Evolutionary conservation across 2,329 filamentous ascomycete species (phyloP).

Genomic region (Eutypella sp.): DNA sequence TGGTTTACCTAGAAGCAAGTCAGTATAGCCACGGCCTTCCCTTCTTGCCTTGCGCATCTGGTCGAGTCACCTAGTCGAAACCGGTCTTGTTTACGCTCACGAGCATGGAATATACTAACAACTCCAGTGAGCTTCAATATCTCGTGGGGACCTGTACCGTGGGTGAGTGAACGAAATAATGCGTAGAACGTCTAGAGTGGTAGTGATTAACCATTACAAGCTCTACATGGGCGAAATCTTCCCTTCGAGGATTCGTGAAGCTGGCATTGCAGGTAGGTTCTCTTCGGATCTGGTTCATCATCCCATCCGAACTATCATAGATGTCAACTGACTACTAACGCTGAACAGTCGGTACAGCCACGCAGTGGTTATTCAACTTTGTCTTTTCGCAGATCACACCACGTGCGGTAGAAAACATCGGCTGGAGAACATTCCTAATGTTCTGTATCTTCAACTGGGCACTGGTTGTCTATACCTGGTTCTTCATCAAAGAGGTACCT

Average conservation of each 20-base stretch:
- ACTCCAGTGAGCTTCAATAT: conserved; percentile 46
- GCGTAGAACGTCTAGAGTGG: not conserved
- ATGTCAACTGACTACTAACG: not conserved
- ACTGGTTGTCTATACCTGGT: conserved; percentile 37
- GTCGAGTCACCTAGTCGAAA: no score
- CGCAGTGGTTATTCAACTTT: conserved; percentile 50
- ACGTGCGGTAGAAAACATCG: conserved; percentile 39
- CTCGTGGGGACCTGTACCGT: conserved; percentile 48
- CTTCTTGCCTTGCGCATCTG: not conserved
- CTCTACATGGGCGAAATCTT: conserved; percentile 47
- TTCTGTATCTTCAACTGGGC: conserved; percentile 44
- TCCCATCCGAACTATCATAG: not conserved
- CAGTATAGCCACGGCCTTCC: not conserved
- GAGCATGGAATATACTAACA: conserved; percentile 23
- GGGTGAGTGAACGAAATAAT: conserved; percentile 25
- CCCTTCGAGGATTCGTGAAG: conserved; percentile 44
- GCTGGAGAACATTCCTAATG: conserved; percentile 46
- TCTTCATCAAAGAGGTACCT: conserved; percentile 37
- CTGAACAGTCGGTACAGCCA: conserved; percentile 36
- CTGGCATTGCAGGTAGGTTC: conserved; percentile 35
- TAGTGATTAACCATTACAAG: conserved; percentile 10
- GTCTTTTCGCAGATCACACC: conserved; percentile 44
- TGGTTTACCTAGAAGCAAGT: conserved; percentile 45
- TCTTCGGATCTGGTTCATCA: no score
- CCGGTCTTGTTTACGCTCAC: no score